Percentiles rank a stretch among this genome's conserved stretches.
Conservation (phyloP, 805 yeast genomes). For the Saccharomyces cerevisiae region DNA sequence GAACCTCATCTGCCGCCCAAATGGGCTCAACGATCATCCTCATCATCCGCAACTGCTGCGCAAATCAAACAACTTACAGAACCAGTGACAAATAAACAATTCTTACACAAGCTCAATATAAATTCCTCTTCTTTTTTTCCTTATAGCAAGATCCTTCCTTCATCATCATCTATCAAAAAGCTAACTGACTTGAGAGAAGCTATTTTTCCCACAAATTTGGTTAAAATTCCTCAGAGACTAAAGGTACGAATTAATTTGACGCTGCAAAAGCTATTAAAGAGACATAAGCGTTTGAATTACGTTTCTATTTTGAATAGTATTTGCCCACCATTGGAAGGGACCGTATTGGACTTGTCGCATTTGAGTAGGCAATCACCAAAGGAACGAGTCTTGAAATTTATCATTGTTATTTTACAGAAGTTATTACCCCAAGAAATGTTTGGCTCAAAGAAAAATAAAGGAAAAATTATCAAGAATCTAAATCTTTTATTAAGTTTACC, state of each 20-base stretch:
- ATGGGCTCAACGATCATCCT: conserved; percentile 2
- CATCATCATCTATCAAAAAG: background rate
- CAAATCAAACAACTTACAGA: background rate
- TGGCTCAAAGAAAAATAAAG: conserved; percentile 47
- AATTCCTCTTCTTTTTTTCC: conserved; percentile 7
- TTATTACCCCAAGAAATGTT: conserved; percentile 44
- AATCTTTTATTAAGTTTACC: conserved; percentile 33
- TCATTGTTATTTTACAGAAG: conserved; percentile 36
- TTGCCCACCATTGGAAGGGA: conserved; percentile 19
- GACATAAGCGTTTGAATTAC: conserved; percentile 33
- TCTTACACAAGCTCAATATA: conserved; percentile 1
- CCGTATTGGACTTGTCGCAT: conserved; percentile 14
- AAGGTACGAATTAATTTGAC: conserved; percentile 5
- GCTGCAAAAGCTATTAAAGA: conserved; percentile 18
- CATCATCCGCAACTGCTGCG: background rate
- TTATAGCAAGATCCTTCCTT: conserved; percentile 5
- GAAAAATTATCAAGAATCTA: conserved; percentile 32
- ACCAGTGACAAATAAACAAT: background rate
- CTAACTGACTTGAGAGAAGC: background rate
- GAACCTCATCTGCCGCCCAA: conserved; percentile 8
- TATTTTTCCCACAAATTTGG: conserved; percentile 17
- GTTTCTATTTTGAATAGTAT: conserved; percentile 31
- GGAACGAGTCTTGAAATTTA: conserved; percentile 35
- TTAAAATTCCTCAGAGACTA: conserved; percentile 16
- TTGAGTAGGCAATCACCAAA: conserved; percentile 29